A percentile compares a stretch with the other conserved stretches of the same genome.
Conservation (phyloP, 169 alveolate genomes). For the Plasmodium reichenowi region DNA sequence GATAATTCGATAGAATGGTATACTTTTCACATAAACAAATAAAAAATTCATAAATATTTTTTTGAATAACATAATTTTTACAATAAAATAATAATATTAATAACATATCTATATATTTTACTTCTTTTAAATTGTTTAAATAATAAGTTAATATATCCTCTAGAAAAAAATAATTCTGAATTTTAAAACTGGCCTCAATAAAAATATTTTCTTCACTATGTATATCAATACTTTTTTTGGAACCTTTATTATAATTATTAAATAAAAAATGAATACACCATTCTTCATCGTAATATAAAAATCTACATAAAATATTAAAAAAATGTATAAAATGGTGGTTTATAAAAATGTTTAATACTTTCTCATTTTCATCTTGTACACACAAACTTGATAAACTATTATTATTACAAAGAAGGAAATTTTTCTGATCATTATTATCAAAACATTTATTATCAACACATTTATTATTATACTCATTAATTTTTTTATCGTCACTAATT, state of each 20-base stretch:
- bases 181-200: not conserved
- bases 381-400: not conserved
- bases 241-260: conserved; percentile 2
- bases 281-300: conserved; percentile 38
- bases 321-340: conserved; percentile 25
- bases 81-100: conserved; percentile 30
- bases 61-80: conserved; percentile 22
- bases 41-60: conserved; percentile 37
- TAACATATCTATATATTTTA: conserved; percentile 40
- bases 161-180: conserved; percentile 35
- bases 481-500: not conserved
- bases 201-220: conserved; percentile 16
- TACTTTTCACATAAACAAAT: conserved; percentile 38
- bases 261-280: conserved; percentile 4
- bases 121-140: conserved; percentile 36
- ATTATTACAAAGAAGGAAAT: not conserved
- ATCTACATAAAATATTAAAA: conserved; percentile 46
- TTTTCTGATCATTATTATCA: not conserved
- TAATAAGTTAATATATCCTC: conserved; percentile 27
- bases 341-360: conserved; percentile 16
- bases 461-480: not conserved
- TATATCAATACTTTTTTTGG: not conserved
- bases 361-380: not conserved
- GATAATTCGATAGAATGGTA: conserved; percentile 3
- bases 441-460: not conserved